phyloP scores from a whole-genome alignment of 2,329 filamentous ascomycete species.

The Penicillium sp. region DNA sequence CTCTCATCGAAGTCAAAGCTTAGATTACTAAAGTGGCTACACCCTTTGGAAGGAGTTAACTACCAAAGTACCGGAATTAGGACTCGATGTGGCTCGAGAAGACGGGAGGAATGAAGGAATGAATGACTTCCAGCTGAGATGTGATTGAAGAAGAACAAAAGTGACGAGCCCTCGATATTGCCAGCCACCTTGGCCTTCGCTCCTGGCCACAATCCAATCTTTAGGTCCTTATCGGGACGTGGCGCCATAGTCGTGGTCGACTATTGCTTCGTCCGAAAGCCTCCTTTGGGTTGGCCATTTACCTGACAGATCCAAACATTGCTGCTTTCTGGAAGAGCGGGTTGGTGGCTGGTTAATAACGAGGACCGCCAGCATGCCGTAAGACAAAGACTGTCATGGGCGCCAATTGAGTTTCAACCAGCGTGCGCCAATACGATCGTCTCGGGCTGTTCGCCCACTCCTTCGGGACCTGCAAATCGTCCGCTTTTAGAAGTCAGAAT shows the following conservation, averaged over 20 bases:
- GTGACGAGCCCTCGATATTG: neutral
- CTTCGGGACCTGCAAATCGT: slow-evolving; percentile 28
- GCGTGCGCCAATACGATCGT: slow-evolving; percentile 35
- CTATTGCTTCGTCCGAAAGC: neutral
- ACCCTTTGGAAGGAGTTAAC: neutral
- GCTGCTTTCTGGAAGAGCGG: neutral
- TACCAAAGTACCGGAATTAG: no score
- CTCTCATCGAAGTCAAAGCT: neutral
- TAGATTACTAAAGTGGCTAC: neutral
- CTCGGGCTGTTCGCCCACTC: slow-evolving; percentile 32
- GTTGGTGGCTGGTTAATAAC: neutral
- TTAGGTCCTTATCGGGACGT: neutral
- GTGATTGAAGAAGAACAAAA: neutral
- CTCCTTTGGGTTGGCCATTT: neutral
- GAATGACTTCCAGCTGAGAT: neutral
- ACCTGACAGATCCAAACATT: neutral
- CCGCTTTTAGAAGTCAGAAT: slow-evolving; percentile 6
- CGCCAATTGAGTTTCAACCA: slow-evolving; percentile 39
- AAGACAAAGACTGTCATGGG: slow-evolving; percentile 16
- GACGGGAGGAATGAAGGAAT: no score
- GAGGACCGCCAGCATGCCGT: neutral
- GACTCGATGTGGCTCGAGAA: no score
- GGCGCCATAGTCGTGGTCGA: neutral
- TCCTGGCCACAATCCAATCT: neutral
- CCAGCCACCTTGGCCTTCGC: neutral